A percentile compares a stretch with the other conserved stretches of the same genome.
These are phyloP conservation scores for Asterophora parasitica DNA, from an alignment of 768 basidiomycete species.

Conservation along the genomic window DNA sequence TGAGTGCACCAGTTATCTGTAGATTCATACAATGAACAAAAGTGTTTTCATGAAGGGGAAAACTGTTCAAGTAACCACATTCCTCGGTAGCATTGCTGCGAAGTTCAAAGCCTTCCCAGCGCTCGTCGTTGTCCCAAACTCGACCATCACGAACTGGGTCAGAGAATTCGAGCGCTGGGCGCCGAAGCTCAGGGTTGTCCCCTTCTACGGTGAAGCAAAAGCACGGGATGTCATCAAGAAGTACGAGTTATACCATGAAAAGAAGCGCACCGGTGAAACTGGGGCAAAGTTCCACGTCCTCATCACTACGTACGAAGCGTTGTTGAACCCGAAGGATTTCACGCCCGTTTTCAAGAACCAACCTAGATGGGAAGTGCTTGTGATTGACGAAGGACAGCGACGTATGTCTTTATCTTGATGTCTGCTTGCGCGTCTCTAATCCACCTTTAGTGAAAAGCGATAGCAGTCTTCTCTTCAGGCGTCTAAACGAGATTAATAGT, in stretches of 20 bases:
- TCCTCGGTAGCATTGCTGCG: slow-evolving; percentile 62
- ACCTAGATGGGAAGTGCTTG: slow-evolving; percentile 89
- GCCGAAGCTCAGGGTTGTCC: slow-evolving; percentile 69
- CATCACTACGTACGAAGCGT: slow-evolving; percentile 88
- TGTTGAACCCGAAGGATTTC: slow-evolving; percentile 68
- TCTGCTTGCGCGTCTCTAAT: slow-evolving; percentile 9
- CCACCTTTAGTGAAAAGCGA: slow-evolving; percentile 73
- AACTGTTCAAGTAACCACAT: slow-evolving; percentile 88
- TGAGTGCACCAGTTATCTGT: slow-evolving; percentile 24
- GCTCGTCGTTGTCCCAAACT: slow-evolving; percentile 93
- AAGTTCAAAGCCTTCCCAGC: slow-evolving; percentile 66
- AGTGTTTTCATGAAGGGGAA: slow-evolving; percentile 52
- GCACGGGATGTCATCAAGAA: slow-evolving; percentile 75
- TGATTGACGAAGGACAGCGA: slow-evolving; percentile 92
- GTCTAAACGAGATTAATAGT: slow-evolving; percentile 73
- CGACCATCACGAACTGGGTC: slow-evolving; percentile 93
- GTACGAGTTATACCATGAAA: slow-evolving; percentile 73
- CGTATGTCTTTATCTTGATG: slow-evolving; percentile 40
- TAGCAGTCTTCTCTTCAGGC: slow-evolving; percentile 70
- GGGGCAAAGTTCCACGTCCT: slow-evolving; percentile 82
- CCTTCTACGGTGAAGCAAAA: slow-evolving; percentile 78
- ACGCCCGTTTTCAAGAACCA: slow-evolving; percentile 69
- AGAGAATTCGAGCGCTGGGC: slow-evolving; percentile 91
- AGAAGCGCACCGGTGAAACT: slow-evolving; percentile 34
- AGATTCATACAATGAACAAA: neutral